Evolutionary conservation across 352 stramenopile genomes (phyloP), one percentile per base, ranked within the genome.

Genomic region (Globisporangium apiculatum): DNA sequence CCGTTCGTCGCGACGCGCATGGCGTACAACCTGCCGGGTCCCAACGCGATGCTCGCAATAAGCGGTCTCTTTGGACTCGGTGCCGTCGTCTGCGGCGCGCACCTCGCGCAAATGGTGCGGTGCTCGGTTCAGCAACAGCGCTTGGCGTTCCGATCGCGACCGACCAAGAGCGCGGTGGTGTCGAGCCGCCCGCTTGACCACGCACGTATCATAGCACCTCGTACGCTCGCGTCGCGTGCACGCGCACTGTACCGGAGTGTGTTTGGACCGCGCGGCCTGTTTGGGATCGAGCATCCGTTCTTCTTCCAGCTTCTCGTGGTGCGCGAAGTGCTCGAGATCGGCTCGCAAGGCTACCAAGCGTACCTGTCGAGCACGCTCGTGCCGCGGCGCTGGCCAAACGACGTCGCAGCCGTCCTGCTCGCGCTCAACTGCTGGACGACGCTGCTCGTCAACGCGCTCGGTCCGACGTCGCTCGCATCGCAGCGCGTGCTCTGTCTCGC

Each of bases 381-480:
- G 15, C 65, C 65, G n/a, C 61, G 62, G 47, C 48, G 57, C 51
- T 73, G 68, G 68, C 69, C 71, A 5, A 76, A 71, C 43, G 57
- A 68, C 42, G 56, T 71, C 3, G 69, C 69, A 31, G 51, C 55
- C 0, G 12, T 37, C 10, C 35, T 73, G 10, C 48, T 76, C 4
- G 66, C 63, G 46, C 36, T 73, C 17, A 73, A 76, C 45, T 56
- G 48, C 56, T 61, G 56, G 56, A 55, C 48, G 1, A 55, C 56
- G 42, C 48, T 51, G n/a, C 56, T 73, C 58, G 49, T 53, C 41
- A 17, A 57, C 55, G 35, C 62, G 41, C 51, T 70, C 48, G 17
- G 48, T 43, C 14, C 55, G 56, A 40, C 57, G 65, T 63, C 52
- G 38, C 53, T 61, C 11, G 58, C 58, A 11, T 51, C 60, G 18